Percentiles rank a stretch among this genome's conserved stretches.
phyloP scores from a whole-genome alignment of 371 early-diverging fungal species.

The Mortierella sp. region DNA sequence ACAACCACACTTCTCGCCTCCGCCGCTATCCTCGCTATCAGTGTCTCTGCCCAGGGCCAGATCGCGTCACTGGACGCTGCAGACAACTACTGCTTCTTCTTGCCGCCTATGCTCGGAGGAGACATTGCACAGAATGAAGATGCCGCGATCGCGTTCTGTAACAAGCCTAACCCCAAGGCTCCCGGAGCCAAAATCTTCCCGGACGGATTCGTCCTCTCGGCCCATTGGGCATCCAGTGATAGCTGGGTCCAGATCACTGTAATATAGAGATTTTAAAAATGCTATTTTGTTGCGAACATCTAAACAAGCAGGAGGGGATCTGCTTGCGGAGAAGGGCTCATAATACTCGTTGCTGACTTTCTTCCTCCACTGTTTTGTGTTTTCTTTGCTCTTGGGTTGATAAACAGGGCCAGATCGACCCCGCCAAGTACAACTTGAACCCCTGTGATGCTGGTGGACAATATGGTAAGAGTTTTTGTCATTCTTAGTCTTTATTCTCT shows the following conservation, averaged over 20 bases:
- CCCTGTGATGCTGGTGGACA: conserved; percentile 45
- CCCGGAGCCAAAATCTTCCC: conserved; percentile 54
- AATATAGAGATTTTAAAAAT: no score
- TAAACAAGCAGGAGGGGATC: no score
- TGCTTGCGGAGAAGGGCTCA: no score
- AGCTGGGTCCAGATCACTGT: conserved; percentile 57
- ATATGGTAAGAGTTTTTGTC: neutral
- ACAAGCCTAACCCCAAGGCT: conserved; percentile 42
- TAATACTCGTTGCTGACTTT: neutral
- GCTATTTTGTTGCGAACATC: no score
- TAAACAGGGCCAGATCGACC: conserved; percentile 57
- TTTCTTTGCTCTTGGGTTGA: neutral
- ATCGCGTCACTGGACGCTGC: conserved; percentile 21
- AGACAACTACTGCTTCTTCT: conserved; percentile 59
- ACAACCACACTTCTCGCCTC: conserved; percentile 2
- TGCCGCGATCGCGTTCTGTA: conserved; percentile 63
- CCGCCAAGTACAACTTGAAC: conserved; percentile 53
- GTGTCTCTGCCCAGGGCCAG: conserved; percentile 13
- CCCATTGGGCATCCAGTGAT: conserved; percentile 49
- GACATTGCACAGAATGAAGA: conserved; percentile 64
- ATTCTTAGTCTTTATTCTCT: neutral
- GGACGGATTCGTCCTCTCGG: conserved; percentile 53
- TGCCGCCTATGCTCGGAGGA: conserved; percentile 60
- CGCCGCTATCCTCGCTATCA: neutral
- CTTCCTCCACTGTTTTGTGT: neutral